Evolutionary conservation across 177 flowering plant genomes (phyloP), one percentile per base, ranked within the genome.

Genomic region (Vitis hybrid): DNA sequence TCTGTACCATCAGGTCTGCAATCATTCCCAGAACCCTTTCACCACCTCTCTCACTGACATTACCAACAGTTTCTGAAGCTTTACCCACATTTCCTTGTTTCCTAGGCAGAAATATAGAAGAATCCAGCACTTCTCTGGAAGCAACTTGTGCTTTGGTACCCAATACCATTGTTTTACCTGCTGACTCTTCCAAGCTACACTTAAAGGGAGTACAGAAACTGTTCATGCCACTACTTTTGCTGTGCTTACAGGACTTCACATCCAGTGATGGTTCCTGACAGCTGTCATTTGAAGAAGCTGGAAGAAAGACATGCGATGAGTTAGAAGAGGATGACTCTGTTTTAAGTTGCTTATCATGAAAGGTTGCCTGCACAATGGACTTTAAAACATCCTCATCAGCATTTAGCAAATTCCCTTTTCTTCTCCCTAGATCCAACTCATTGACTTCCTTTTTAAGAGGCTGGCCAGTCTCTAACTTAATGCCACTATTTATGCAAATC

Each of bases 281-380:
- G 67, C 76, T 74, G 13, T 63, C 74, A 62, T 60, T 74, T 5
- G 74, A 74, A 62, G 72, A 72, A 66, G 76, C 65, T 61, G 77
- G 72, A 68, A 61, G 56, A 60, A 55, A n/a, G 16, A 58, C 55
- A 49, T 63, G 60, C 11, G 71, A 61, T 53, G 83, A 73, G 66
- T 77, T 70, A 1, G 77, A 80, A 65, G 79, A 75, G 3, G 74
- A 65, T 2, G 76, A 72, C 55, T 72, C 74, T 8, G 74, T 68
- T 68, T 70, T 62, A 29, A 49, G 26, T 58, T 64, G 78, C 67
- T 61, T 73, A 52, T 62, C 64, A 59, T 26, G 62, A 22, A 14
- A 56, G 10, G 16, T 16, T 20, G 31, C 67, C 51, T 19, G 51
- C 20, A 53, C 26, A 22, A 51, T 10, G 45, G 68, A 31, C 59